phyloP scores from a whole-genome alignment of 1,284 basidiomycete genomes.

The Moniliophthora roreri region DNA sequence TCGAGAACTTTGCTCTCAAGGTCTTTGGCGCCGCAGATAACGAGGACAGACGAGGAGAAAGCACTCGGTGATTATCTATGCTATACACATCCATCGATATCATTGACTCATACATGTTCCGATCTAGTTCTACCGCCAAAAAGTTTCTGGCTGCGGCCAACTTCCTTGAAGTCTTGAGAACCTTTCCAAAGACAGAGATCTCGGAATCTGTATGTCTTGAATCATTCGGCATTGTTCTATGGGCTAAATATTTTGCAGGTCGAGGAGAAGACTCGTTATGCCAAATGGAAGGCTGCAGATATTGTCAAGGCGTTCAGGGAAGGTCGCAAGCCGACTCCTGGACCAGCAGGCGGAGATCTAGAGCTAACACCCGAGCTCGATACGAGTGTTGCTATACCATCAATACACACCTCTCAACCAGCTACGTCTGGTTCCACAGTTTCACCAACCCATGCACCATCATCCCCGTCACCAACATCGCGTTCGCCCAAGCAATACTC shows the following conservation, averaged over 20 bases:
- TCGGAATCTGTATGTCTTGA: slow-evolving; percentile 42
- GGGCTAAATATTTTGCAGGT: slow-evolving; percentile 41
- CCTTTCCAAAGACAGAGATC: slow-evolving; percentile 64
- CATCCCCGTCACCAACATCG: slow-evolving; percentile 13
- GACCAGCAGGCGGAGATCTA: slow-evolving; percentile 48
- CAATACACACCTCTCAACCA: neutral
- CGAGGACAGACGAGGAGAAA: slow-evolving; percentile 79
- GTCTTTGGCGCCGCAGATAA: slow-evolving; percentile 91
- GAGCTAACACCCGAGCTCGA: slow-evolving; percentile 29
- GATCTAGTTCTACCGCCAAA: slow-evolving; percentile 75
- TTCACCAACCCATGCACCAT: slow-evolving; percentile 16
- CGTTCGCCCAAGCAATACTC: slow-evolving; percentile 10
- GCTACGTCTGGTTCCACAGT: neutral
- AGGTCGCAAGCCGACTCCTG: slow-evolving; percentile 71
- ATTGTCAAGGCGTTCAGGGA: slow-evolving; percentile 89
- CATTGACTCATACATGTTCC: slow-evolving; percentile 1
- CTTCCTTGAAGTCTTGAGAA: slow-evolving; percentile 81
- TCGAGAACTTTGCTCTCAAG: slow-evolving; percentile 92
- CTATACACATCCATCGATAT: neutral
- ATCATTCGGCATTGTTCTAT: neutral
- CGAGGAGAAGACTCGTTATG: slow-evolving; percentile 80
- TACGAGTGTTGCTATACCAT: slow-evolving; percentile 21
- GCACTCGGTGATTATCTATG: slow-evolving; percentile 56
- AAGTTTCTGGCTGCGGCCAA: slow-evolving; percentile 88
- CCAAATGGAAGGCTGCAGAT: slow-evolving; percentile 92